Evolutionary conservation across 495 filamentous ascomycete genomes (phyloP), one percentile per base, ranked within the genome.

Genomic region (Xylaria grammica): DNA sequence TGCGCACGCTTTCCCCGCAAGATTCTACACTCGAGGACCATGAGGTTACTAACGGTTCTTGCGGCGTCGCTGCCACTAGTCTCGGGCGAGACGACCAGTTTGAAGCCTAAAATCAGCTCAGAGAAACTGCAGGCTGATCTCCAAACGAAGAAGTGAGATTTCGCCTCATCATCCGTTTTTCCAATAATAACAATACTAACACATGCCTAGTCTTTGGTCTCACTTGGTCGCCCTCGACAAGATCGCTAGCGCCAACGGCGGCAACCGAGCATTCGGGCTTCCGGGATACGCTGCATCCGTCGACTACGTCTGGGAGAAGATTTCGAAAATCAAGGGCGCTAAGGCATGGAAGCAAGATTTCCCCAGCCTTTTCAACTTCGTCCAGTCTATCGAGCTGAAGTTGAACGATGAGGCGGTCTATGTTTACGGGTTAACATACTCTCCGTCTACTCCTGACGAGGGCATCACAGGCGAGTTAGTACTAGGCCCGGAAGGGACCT

Each of bases 211-310:
- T 27, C 34, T 56, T 27, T 56, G 53, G 53, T 56, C 53, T 19
- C 53, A 56, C 40, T n/a, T 56, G 1, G 53, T 56, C 10, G 66
- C 71, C 8, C 68, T 82, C 1, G 60, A 81, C 45, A 62, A 71
- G n/a, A 82, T 83, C 32, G 80, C 78, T 5, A 57, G 57, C 15
- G 67, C 65, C 3, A 78, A 82, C 61, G 78, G 79, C 3, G 78
- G 77, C 13, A 84, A 82, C 60, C 72, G 81, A 8, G 81, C 81
- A 42, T 84, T 84, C 53, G 81, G 81, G 6, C 63, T 77, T 22
- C 77, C 79, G 0, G 81, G 81, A 19, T 82, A 81, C 68, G 63
- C 64, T 3, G 81, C 78, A 2, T 81, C 79, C 3, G 72, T 78
- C 17, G 78, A 84, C 50, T 83, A 56, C 60, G 69, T 84, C 49